phyloP scores from a whole-genome alignment of 352 stramenopile species.

The Phytophthora meadii region DNA sequence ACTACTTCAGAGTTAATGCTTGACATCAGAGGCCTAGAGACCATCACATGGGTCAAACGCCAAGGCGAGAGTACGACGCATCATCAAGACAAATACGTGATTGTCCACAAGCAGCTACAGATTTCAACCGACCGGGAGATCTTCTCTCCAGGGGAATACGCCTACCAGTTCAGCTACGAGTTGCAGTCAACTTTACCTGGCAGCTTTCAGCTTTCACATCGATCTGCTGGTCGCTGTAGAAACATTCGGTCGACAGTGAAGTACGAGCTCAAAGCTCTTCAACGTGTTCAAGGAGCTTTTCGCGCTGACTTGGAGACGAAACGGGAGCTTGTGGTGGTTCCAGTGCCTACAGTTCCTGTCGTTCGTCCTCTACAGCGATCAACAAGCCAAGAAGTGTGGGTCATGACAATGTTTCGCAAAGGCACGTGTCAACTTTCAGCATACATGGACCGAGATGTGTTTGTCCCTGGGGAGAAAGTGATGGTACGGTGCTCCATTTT shows the following conservation, averaged over 20 bases:
- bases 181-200: slow-evolving; percentile 13
- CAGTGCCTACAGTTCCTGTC: slow-evolving; percentile 5
- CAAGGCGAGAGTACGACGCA: slow-evolving; percentile 14
- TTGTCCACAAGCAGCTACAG: slow-evolving; percentile 9
- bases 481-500: slow-evolving; percentile 25
- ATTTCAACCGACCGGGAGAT: slow-evolving; percentile 3
- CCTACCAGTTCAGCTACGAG: slow-evolving; percentile 20
- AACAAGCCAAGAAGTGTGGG: slow-evolving; percentile 10
- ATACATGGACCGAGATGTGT: slow-evolving; percentile 22
- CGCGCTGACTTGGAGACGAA: slow-evolving; percentile 18
- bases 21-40: slow-evolving; percentile 8
- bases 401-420: slow-evolving; percentile 22
- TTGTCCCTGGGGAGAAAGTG: slow-evolving; percentile 17
- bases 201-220: slow-evolving; percentile 18
- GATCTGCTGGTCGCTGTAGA: slow-evolving; percentile 14
- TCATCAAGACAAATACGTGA: slow-evolving; percentile 8
- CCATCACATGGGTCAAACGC: slow-evolving; percentile 17
- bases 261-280: slow-evolving; percentile 16
- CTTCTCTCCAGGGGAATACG: slow-evolving; percentile 15
- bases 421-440: slow-evolving; percentile 27
- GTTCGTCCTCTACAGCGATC: slow-evolving; percentile 10
- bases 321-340: slow-evolving; percentile 7
- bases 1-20: slow-evolving; percentile 5
- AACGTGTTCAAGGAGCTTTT: slow-evolving; percentile 17
- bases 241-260: slow-evolving; percentile 17